Base-by-base conservation (phyloP, 2,329 filamentous ascomycete genomes). In the Fusarium heterosporum region DNA sequence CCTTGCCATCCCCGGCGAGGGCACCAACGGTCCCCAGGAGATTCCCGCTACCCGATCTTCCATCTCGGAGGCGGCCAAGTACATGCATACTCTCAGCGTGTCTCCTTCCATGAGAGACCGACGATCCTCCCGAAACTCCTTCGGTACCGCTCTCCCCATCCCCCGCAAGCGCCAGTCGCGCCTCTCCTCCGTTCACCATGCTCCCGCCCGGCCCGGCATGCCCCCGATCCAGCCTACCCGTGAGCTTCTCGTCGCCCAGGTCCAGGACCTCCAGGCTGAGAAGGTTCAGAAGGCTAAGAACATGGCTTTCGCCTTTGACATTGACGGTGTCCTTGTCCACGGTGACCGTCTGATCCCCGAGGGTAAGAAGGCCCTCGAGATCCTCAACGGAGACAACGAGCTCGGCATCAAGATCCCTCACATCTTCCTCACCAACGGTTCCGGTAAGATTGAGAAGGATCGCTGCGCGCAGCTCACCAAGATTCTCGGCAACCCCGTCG, bases 401-500 rank as follows among this genome's bases (percentile, higher is more conserved):
- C 87, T 93, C 48, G 90, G 90, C 62, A 92, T 93, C 81, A 91
- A 90, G 84, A 92, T 93, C 51, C 93, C 93, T 3, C 97, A 95
- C 81, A 95, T 97, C 74, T 85, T 97, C 30, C 85, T 97, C 64
- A 97, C 94, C 67, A 97, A 97, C 79, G 94, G 94, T 71, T 95
- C 94, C 49, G 94, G 94, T 56, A 96, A 96, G 82, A 93, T 92
- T 2, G 93, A 97, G 79, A 87, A 89, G 68, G 93, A 95, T 78
- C 87, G 93, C 58, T 97, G 93, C 74, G 81, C 88, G 32, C 92
- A 97, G 74, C 86, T 97, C 26, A 84, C 86, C 66, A 85, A 86
- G 75, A 73, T 73, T 14, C 69, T 73, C 7, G 50, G 63, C 28
- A 73, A 73, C 59, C 71, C 71, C 9, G 71, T 73, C 38, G 53